Base-by-base conservation (phyloP, 495 filamentous ascomycete genomes). In the Aspergillus leporis region DNA sequence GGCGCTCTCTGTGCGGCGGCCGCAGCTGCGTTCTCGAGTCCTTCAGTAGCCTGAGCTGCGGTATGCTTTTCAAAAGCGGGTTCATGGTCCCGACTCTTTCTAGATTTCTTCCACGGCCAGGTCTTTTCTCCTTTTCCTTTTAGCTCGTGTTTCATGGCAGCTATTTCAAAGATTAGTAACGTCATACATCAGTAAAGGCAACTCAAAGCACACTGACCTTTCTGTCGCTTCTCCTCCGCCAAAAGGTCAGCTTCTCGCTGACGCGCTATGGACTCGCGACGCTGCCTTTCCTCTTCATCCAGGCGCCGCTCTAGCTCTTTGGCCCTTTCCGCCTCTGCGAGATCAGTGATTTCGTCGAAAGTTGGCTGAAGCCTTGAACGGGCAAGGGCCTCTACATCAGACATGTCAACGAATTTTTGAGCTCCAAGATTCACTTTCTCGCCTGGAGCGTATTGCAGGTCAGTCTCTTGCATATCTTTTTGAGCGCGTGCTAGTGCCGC, bases 271-370 rank as follows among this genome's bases (percentile, higher is more conserved):
- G 69, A 70, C 32, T 74, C 71, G 28, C 71, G 60, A 54, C 80
- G 68, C 61, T 80, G 71, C 46, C 72, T 61, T 61, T 84, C 74
- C 60, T 84, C 79, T 47, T 78, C 72, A 57, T 87, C 82, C 22
- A 85, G 70, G 13, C 80, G 74, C 16, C 74, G 70, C 62, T 87
- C 86, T 36, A 83, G 66, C 47, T 88, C 84, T 54, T 80, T 73
- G 12, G 85, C 85, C 40, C 79, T 78, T 64, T 90, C 85, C 49
- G 76, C 75, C 65, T 93, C 90, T 0, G 88, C 87, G 32, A 83
- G 86, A 19, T 87, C 86, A 50, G 86, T 85, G 38, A 98, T 95
- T 62, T 96, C 91, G 66, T 97, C 90, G n/a, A 98, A 70, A 0
- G 94, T 84, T 18, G 94, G 94, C 70, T 91, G 90, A n/a, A 98